These are phyloP conservation scores for Aspergillus incahuasiensis DNA, from an alignment of 495 filamentous ascomycete genomes.

Conservation along the genomic window DNA sequence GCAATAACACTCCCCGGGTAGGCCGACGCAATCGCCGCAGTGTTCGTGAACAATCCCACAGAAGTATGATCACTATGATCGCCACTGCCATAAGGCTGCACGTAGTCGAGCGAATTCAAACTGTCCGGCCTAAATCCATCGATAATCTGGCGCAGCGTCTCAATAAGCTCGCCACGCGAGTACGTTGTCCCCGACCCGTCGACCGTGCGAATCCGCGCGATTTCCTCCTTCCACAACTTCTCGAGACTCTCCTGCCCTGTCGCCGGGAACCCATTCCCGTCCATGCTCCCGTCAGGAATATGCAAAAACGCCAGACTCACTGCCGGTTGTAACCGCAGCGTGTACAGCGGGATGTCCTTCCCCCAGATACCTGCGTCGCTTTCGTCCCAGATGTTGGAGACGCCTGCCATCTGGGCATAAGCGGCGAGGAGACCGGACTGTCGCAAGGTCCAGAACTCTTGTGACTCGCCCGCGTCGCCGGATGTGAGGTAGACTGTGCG, in stretches of 20 bases:
- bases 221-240: slow-evolving; percentile 14
- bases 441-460: slow-evolving; percentile 12
- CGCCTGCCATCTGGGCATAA: slow-evolving; percentile 15
- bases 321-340: not conserved
- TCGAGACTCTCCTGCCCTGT: slow-evolving; percentile 13
- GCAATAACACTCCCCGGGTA: slow-evolving; percentile 1
- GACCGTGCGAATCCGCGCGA: slow-evolving; percentile 5
- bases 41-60: slow-evolving; percentile 8
- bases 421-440: slow-evolving; percentile 12
- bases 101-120: slow-evolving; percentile 15
- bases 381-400: slow-evolving; percentile 11
- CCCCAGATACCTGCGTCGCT: slow-evolving; percentile 3
- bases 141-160: slow-evolving; percentile 7
- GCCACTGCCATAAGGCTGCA: slow-evolving; percentile 6
- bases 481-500: slow-evolving; percentile 75
- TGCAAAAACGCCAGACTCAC: slow-evolving; percentile 18
- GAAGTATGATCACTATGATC: slow-evolving; percentile 21
- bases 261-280: slow-evolving; percentile 9
- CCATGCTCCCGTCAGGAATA: slow-evolving; percentile 17
- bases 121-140: slow-evolving; percentile 11
- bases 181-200: slow-evolving; percentile 12
- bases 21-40: not conserved
- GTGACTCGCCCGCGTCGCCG: slow-evolving; percentile 60
- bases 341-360: slow-evolving; percentile 13
- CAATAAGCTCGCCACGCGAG: slow-evolving; percentile 8